phyloP scores from a whole-genome alignment of 2,329 filamentous ascomycete genomes.

The Cytospora chrysosperma region DNA sequence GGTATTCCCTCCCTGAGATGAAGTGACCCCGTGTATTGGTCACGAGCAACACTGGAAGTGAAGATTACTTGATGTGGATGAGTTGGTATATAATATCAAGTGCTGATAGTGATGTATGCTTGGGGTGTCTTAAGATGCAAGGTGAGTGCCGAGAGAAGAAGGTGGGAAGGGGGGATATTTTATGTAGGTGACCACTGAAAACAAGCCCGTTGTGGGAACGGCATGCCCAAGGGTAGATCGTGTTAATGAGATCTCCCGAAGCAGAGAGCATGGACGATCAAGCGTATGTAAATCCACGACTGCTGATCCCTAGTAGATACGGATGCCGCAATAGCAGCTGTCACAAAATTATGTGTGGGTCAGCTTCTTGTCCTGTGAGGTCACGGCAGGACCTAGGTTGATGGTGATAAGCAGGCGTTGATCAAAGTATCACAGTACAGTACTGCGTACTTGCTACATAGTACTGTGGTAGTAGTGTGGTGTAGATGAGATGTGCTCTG shows the following conservation, averaged over 20 bases:
- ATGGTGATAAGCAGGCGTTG: constrained; percentile 32
- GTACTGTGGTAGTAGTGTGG: constrained; percentile 14
- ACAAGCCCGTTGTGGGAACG: constrained; percentile 25
- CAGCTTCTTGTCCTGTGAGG: constrained; percentile 31
- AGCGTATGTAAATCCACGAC: constrained; percentile 49
- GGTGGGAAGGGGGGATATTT: constrained; percentile 41
- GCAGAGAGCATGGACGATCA: constrained; percentile 45
- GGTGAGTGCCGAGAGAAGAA: constrained; percentile 25
- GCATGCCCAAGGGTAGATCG: constrained; percentile 29
- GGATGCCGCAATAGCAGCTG: constrained; percentile 45
- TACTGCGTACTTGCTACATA: background rate
- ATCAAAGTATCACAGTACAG: constrained; percentile 28
- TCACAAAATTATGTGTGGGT: constrained; percentile 58
- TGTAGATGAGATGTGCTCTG: constrained; percentile 37
- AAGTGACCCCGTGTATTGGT: constrained; percentile 25
- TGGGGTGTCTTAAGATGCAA: constrained; percentile 28
- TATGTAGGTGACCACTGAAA: constrained; percentile 37
- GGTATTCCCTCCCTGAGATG: constrained; percentile 22
- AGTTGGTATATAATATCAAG: constrained; percentile 1
- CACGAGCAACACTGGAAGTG: constrained; percentile 5
- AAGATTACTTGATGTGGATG: constrained; percentile 16
- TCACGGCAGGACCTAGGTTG: constrained; percentile 41
- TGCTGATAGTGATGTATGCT: constrained; percentile 27
- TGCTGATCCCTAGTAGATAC: constrained; percentile 45
- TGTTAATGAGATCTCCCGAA: constrained; percentile 33